A percentile compares a stretch with the other conserved stretches of the same genome.
These are phyloP conservation scores for Tolypocladium pustulatum DNA, from an alignment of 2,329 filamentous ascomycete species.

Conservation along the genomic window DNA sequence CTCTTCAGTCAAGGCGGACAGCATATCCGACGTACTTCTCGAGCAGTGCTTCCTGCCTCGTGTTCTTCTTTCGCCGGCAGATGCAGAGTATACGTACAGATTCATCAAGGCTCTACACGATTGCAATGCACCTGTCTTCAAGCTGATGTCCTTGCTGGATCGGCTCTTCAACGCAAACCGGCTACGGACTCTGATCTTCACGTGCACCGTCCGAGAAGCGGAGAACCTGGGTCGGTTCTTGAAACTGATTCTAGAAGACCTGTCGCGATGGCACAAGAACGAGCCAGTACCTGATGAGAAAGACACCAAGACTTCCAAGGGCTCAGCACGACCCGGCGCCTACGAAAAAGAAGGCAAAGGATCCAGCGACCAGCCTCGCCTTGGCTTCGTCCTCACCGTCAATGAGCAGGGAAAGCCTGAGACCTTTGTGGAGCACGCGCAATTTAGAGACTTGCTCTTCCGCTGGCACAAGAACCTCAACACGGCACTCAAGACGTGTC, in stretches of 20 bases:
- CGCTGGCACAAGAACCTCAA: conserved; percentile 84
- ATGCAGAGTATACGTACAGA: conserved; percentile 80
- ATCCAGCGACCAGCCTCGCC: conserved; percentile 41
- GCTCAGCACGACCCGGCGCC: conserved; percentile 51
- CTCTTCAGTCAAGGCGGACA: conserved; percentile 50
- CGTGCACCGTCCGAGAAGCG: conserved; percentile 80
- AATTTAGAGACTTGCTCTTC: conserved; percentile 76
- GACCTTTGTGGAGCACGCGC: conserved; percentile 68
- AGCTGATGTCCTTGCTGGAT: conserved; percentile 73
- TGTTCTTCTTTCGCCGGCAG: conserved; percentile 69
- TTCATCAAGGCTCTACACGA: conserved; percentile 83
- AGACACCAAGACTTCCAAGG: conserved; percentile 22
- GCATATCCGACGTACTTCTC: conserved; percentile 65
- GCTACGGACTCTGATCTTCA: conserved; percentile 73
- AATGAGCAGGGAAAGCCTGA: conserved; percentile 56
- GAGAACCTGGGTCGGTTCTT: conserved; percentile 91
- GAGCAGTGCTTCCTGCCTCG: conserved; percentile 92
- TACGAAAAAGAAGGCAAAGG: conserved; percentile 71
- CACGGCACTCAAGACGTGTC: conserved; percentile 68
- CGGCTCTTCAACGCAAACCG: conserved; percentile 76
- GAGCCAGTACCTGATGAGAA: conserved; percentile 39
- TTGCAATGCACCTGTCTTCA: conserved; percentile 75
- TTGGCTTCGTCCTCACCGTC: conserved; percentile 69
- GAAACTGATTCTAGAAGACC: conserved; percentile 67
- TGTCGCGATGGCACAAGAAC: conserved; percentile 76